These are phyloP conservation scores for Magnusiomyces paraingens DNA, from an alignment of 1,139 yeast species.

Conservation along the genomic window DNA sequence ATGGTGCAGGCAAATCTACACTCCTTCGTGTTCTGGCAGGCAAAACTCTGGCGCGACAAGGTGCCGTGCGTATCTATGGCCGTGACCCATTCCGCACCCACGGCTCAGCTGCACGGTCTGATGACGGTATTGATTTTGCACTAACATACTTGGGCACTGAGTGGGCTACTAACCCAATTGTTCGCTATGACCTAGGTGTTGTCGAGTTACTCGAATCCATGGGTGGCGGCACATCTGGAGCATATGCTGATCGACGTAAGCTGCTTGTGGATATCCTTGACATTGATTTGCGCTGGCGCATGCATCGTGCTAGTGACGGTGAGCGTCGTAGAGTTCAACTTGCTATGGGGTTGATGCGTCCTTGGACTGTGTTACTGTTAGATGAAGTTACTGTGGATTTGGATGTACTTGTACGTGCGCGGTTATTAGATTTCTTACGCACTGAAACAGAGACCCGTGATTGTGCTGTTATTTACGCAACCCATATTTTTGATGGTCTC, in stretches of 20 bases:
- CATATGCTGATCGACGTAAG: slow-evolving; percentile 68
- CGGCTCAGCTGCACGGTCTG: too few relatives aligned
- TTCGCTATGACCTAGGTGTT: slow-evolving; percentile 86
- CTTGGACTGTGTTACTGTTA: slow-evolving; percentile 75
- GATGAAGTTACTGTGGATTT: slow-evolving; percentile 96
- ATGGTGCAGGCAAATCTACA: slow-evolving; percentile 97
- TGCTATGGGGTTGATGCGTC: slow-evolving; percentile 86
- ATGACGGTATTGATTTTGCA: slow-evolving; percentile 37
- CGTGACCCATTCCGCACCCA: slow-evolving; percentile 73
- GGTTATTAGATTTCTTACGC: slow-evolving; percentile 61
- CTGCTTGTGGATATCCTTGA: slow-evolving; percentile 68
- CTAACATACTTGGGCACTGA: slow-evolving; percentile 94
- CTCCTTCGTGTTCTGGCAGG: slow-evolving; percentile 80
- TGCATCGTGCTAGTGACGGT: slow-evolving; percentile 90
- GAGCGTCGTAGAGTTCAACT: slow-evolving; percentile 90
- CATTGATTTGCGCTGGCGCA: slow-evolving; percentile 82
- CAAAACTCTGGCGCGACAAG: slow-evolving; percentile 73
- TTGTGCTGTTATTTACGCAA: slow-evolving; percentile 75
- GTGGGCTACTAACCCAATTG: slow-evolving; percentile 92
- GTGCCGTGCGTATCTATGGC: slow-evolving; percentile 60
- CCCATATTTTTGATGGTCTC: slow-evolving; percentile 93
- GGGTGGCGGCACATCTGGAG: slow-evolving; percentile 54
- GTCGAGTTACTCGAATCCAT: slow-evolving; percentile 67
- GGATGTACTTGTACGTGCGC: slow-evolving; percentile 82
- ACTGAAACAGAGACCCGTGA: slow-evolving; percentile 60